Conservation (phyloP, 257 asterid species). For the Leonotis leonurus region DNA sequence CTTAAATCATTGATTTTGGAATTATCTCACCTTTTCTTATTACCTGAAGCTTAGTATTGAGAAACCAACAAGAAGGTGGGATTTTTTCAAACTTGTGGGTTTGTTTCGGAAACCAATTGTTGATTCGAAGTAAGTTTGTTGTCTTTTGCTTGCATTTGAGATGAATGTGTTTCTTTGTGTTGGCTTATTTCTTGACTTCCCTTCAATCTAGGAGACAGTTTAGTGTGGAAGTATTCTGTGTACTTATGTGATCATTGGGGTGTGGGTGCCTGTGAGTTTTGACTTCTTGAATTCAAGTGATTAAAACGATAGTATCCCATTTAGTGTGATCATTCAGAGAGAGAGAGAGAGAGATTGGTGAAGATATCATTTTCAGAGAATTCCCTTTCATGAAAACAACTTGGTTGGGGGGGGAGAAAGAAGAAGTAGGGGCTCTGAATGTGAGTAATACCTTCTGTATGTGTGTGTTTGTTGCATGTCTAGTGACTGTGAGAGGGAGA, state of each 20-base stretch:
- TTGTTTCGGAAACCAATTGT: slow-evolving; percentile 4
- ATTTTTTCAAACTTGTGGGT: slow-evolving; percentile 8
- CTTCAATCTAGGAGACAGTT: slow-evolving; percentile 5
- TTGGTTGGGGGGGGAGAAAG: slow-evolving; percentile 27
- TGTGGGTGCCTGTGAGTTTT: not conserved
- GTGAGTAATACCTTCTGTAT: slow-evolving; percentile 29
- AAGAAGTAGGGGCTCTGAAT: slow-evolving; percentile 29
- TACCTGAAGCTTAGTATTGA: not conserved
- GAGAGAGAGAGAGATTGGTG: slow-evolving; percentile 17
- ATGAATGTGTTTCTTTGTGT: not conserved
- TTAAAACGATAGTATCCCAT: not conserved
- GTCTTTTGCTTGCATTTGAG: slow-evolving; percentile 7
- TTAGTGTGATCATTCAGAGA: not conserved
- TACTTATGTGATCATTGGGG: slow-evolving; percentile 3
- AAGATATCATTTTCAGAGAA: slow-evolving; percentile 31
- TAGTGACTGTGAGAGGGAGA: slow-evolving; percentile 63
- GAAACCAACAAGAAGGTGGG: slow-evolving; percentile 4
- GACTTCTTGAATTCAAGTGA: slow-evolving; percentile 7
- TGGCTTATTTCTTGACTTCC: not conserved
- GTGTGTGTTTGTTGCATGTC: slow-evolving; percentile 26
- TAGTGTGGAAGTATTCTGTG: slow-evolving; percentile 5
- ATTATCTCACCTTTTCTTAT: slow-evolving; percentile 1
- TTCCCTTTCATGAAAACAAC: slow-evolving; percentile 55
- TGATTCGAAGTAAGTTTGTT: slow-evolving; percentile 6
- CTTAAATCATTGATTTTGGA: slow-evolving; percentile 18